Evolutionary conservation across 2,329 filamentous ascomycete genomes (phyloP).

Genomic region (Elsinoe batatas): DNA sequence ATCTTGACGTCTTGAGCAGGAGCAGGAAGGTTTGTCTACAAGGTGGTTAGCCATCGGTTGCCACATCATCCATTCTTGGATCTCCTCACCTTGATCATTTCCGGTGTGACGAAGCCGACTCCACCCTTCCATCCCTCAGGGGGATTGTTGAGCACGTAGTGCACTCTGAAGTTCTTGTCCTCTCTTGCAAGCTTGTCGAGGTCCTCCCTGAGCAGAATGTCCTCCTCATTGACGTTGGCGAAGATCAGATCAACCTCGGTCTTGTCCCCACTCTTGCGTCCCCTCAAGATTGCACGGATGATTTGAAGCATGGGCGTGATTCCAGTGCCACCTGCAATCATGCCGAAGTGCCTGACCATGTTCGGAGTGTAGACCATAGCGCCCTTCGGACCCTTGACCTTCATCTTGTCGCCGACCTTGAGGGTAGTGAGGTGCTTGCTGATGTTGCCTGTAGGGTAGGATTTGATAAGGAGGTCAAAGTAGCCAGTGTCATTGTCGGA

Average conservation of each 20-base stretch:
- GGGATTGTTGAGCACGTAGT: constrained; percentile 96
- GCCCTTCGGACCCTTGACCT: constrained; percentile 88
- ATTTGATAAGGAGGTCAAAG: constrained; percentile 96
- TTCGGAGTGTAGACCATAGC: constrained; percentile 96
- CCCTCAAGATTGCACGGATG: constrained; percentile 64
- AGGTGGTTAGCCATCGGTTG: constrained; percentile 20
- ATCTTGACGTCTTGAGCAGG: constrained; percentile 84
- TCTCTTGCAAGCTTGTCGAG: constrained; percentile 68
- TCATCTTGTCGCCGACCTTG: constrained; percentile 75
- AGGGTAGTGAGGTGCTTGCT: constrained; percentile 82
- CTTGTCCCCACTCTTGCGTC: constrained; percentile 46
- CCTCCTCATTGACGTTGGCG: constrained; percentile 86
- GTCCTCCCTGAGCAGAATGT: constrained; percentile 89
- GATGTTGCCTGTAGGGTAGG: constrained; percentile 95
- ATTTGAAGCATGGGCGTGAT: constrained; percentile 99
- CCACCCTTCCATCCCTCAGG: constrained; percentile 85
- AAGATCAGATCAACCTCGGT: constrained; percentile 94
- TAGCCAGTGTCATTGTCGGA: constrained; percentile 81
- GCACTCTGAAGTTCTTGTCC: constrained; percentile 72
- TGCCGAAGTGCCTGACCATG: constrained; percentile 92
- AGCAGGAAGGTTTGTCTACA: constrained; percentile 62
- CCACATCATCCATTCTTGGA: background rate
- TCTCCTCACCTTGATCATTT: constrained; percentile 69
- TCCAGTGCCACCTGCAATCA: constrained; percentile 95
- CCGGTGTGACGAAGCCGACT: constrained; percentile 86